Evolutionary conservation across 108 stramenopile species (phyloP).

Genomic region (Seminavis robusta): DNA sequence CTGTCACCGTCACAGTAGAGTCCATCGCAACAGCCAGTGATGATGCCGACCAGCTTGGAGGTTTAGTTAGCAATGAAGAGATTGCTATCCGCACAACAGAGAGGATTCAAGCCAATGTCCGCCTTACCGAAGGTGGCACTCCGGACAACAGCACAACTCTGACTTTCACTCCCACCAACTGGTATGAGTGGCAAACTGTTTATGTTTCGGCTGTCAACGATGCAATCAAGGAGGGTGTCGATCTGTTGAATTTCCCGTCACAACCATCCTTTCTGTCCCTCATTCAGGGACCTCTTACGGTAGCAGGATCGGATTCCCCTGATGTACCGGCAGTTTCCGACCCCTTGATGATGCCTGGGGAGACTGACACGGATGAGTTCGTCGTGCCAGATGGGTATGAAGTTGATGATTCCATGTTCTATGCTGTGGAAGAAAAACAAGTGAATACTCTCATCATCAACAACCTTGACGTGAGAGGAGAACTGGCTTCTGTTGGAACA

Average conservation of each 20-base stretch:
- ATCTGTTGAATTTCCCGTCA: conserved; percentile 30
- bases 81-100: too few species aligned
- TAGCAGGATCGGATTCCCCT: conserved; percentile 18
- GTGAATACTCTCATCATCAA: conserved; percentile 27
- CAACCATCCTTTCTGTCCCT: conserved; percentile 30
- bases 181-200: conserved; percentile 12
- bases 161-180: conserved; percentile 12
- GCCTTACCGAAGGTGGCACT: neutral
- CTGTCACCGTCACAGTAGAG: conserved; percentile 5
- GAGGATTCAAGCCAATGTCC: conserved; percentile 15
- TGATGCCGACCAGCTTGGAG: neutral
- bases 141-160: neutral
- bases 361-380: conserved; percentile 29
- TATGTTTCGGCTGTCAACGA: conserved; percentile 31
- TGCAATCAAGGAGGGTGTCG: conserved; percentile 29
- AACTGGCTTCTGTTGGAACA: conserved; percentile 9
- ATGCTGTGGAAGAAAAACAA: conserved; percentile 24
- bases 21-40: conserved; percentile 19
- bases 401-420: conserved; percentile 2
- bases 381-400: too few species aligned
- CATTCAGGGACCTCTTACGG: conserved; percentile 30
- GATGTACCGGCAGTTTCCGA: conserved; percentile 13
- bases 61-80: neutral
- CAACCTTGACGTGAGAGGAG: conserved; percentile 26
- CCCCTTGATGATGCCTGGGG: conserved; percentile 29